Evolutionary conservation across 495 filamentous ascomycete species (phyloP).

Genomic region (Aspergillus panamensis): DNA sequence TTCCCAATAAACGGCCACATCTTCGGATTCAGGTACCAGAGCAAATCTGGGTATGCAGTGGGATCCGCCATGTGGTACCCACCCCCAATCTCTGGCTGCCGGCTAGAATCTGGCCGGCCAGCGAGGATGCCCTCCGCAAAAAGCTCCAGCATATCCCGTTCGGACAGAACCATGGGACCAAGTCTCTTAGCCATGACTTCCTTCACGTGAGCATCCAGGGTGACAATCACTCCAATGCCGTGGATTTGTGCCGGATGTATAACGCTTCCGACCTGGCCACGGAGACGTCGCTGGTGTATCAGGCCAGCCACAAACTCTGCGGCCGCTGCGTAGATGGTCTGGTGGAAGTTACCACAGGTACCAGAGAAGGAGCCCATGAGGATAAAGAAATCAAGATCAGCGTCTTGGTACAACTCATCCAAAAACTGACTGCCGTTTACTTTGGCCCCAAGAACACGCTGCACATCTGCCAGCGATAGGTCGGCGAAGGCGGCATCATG

Average conservation of each 20-base stretch:
- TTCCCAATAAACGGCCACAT: constrained; percentile 5
- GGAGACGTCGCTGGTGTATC: constrained; percentile 27
- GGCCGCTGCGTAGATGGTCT: constrained; percentile 51
- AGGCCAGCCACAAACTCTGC: constrained; percentile 49
- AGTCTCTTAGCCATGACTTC: background rate
- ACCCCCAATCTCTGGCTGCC: background rate
- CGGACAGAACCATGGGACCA: background rate
- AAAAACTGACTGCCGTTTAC: constrained; percentile 21
- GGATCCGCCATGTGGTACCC: constrained; percentile 9
- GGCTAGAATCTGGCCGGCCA: background rate
- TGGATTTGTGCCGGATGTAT: constrained; percentile 23
- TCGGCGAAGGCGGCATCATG: constrained; percentile 3
- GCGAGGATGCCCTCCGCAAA: constrained; percentile 11
- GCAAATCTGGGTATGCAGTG: background rate
- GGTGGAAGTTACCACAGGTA: constrained; percentile 32
- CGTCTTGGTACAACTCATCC: constrained; percentile 30
- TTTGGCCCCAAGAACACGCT: background rate
- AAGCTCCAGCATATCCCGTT: constrained; percentile 8
- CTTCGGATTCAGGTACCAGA: constrained; percentile 1
- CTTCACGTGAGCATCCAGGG: background rate
- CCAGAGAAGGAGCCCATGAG: constrained; percentile 28
- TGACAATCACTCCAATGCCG: constrained; percentile 47
- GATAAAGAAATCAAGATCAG: constrained; percentile 37
- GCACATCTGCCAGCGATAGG: background rate
- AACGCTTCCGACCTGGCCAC: constrained; percentile 25